Base-by-base conservation (phyloP, 768 basidiomycete species). In the Udeniomyces megalosporus region DNA sequence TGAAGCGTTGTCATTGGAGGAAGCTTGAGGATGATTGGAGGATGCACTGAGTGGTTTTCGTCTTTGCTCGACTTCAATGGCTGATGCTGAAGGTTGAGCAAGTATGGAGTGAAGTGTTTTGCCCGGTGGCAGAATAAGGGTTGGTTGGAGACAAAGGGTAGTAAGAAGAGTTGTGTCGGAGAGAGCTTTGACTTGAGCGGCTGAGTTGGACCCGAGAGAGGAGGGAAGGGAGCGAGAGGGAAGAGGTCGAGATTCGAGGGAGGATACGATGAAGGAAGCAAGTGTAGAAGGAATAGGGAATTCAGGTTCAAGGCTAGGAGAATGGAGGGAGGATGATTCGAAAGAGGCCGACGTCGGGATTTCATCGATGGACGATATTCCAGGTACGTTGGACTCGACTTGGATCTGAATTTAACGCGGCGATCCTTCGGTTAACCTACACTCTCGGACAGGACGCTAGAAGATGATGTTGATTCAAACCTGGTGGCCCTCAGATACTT, bases 91-190 rank as follows among this genome's bases (percentile, higher is more conserved):
- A 8, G 59, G 35, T 15, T 46, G 45, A 26, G 55, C 29, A 20
- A 63, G 28, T 11, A 58, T 24, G 22, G 56, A 52, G 12, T 29
- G 29, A 26, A 63, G 56, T 1, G 54, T 58, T 54, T 63, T 63
- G 8, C 62, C 62, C 1, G 62, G 62, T 2, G 56, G 62, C 14
- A 63, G 62, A 51, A 63, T 32, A 11, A 58, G 35, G 14, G 38
- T 34, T 17, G 62, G 62, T 22, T 38, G n/a, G n/a, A 63, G 48
- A 8, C 42, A 34, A 14, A 63, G 56, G 3, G 62, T 63, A 7
- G 48, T 44, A 17, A 63, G 50, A 12, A 63, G 56, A 8, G 62
- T 42, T 7, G 44, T 26, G 15, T 46, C 32, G 15, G 35, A 44
- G 12, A 58, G 31, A 24, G 35, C 11, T 20, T n/a, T 15, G 31